phyloP scores from a whole-genome alignment of 2,329 filamentous ascomycete species.

The Sporothrix brunneoviolacea region DNA sequence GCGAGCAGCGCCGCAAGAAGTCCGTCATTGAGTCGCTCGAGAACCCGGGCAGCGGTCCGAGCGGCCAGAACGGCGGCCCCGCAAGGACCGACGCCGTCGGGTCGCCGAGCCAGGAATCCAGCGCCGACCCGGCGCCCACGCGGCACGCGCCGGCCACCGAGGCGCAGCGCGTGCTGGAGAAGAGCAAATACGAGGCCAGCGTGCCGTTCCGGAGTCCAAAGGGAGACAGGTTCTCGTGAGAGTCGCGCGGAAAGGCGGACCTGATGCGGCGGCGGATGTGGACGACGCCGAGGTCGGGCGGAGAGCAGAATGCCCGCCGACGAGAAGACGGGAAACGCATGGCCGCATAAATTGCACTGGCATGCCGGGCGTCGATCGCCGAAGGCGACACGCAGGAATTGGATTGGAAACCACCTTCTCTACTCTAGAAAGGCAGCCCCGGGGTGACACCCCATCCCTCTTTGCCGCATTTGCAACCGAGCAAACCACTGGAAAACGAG shows the following conservation, averaged over 20 bases:
- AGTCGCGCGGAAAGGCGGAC: too few relatives aligned
- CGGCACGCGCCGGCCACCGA: slow-evolving; percentile 71
- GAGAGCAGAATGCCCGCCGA: too few relatives aligned
- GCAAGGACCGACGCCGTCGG: slow-evolving; percentile 51
- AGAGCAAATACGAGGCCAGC: slow-evolving; percentile 82
- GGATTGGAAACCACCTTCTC: background rate
- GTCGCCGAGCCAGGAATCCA: slow-evolving; percentile 70
- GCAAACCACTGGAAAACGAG: too few relatives aligned
- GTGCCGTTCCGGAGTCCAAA: slow-evolving; percentile 70
- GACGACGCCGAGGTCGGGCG: too few relatives aligned
- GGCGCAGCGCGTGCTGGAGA: slow-evolving; percentile 59
- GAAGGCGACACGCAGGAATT: too few relatives aligned
- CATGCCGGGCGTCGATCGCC: too few relatives aligned
- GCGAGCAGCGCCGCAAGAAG: slow-evolving; percentile 60
- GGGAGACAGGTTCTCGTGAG: slow-evolving; percentile 74
- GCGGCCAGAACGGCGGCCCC: slow-evolving; percentile 30
- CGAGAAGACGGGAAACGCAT: too few relatives aligned
- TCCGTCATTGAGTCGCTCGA: slow-evolving; percentile 49
- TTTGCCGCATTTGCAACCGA: too few relatives aligned
- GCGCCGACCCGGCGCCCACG: slow-evolving; percentile 79
- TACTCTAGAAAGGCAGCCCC: slow-evolving; percentile 2
- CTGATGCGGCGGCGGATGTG: too few relatives aligned
- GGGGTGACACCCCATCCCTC: too few relatives aligned
- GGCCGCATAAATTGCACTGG: too few relatives aligned
- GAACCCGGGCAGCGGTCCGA: too few relatives aligned